These are phyloP conservation scores for Globisporangium lucens DNA, from an alignment of 352 stramenopile genomes.

Conservation along the genomic window DNA sequence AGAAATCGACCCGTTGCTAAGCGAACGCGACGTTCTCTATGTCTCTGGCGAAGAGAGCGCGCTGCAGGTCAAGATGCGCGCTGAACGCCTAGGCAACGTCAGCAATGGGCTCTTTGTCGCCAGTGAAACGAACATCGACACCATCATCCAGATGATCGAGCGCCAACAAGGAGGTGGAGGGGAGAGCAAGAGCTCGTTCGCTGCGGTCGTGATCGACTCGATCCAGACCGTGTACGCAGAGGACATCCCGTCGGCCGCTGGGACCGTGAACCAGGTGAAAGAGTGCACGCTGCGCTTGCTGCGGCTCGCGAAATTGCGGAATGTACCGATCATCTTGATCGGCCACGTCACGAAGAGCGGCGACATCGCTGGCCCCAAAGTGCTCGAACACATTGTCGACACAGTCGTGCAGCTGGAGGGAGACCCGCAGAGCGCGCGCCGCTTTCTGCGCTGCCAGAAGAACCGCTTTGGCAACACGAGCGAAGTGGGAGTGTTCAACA, in stretches of 20 bases:
- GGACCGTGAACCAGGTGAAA: conserved; percentile 92
- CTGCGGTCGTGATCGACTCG: conserved; percentile 92
- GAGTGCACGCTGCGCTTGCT: conserved; percentile 94
- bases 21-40: conserved; percentile 86
- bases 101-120: conserved; percentile 70
- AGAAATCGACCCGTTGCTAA: not conserved
- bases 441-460: conserved; percentile 93
- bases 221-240: conserved; percentile 96
- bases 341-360: conserved; percentile 97
- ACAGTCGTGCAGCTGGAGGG: conserved; percentile 96
- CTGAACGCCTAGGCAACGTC: conserved; percentile 77
- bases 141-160: conserved; percentile 56
- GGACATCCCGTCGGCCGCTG: conserved; percentile 74
- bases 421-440: conserved; percentile 72
- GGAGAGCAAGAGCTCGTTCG: conserved; percentile 30
- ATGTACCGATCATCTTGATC: conserved; percentile 93
- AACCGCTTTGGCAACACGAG: conserved; percentile 96
- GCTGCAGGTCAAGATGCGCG: conserved; percentile 93
- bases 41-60: conserved; percentile 96
- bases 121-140: conserved; percentile 84
- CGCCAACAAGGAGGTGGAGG: not conserved
- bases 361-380: conserved; percentile 94
- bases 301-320: conserved; percentile 90
- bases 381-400: conserved; percentile 92
- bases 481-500: conserved; percentile 96